Percentiles rank a stretch among this genome's conserved stretches.
phyloP scores from a whole-genome alignment of 192 early-diverging fungal genomes.

The Coemansia sp. region DNA sequence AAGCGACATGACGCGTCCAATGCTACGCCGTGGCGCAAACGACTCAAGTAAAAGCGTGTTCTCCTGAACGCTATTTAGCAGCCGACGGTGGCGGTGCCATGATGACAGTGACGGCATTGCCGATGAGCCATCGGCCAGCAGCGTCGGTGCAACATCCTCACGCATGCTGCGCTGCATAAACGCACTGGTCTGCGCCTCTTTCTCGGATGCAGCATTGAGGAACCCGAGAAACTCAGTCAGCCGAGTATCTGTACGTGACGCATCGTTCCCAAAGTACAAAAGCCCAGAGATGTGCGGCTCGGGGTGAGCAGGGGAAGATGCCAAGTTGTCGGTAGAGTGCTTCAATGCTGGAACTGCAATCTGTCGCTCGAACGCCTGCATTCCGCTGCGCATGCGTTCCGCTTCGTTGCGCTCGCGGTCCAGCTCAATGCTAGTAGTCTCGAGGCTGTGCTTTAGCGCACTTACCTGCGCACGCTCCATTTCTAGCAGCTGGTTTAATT shows the following conservation, averaged over 20 bases:
- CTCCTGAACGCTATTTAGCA: slow-evolving; percentile 38
- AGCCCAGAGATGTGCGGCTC: slow-evolving; percentile 32
- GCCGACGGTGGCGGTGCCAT: slow-evolving; percentile 39
- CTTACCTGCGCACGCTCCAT: slow-evolving; percentile 45
- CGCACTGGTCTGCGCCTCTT: slow-evolving; percentile 24
- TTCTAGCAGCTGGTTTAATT: slow-evolving; percentile 37
- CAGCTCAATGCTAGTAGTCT: slow-evolving; percentile 19
- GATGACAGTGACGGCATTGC: slow-evolving; percentile 29
- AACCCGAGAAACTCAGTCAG: slow-evolving; percentile 46
- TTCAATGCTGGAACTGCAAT: slow-evolving; percentile 2
- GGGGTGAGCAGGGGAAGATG: background rate
- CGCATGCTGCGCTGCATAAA: slow-evolving; percentile 52
- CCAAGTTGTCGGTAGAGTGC: slow-evolving; percentile 3
- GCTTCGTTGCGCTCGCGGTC: slow-evolving; percentile 29
- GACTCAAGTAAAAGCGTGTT: slow-evolving; percentile 43
- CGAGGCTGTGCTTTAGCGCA: slow-evolving; percentile 39
- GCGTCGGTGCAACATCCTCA: slow-evolving; percentile 45
- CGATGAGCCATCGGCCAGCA: slow-evolving; percentile 17
- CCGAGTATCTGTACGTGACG: slow-evolving; percentile 32
- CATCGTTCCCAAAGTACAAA: slow-evolving; percentile 42
- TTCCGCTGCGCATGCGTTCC: slow-evolving; percentile 20
- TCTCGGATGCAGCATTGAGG: slow-evolving; percentile 31
- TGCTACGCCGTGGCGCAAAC: slow-evolving; percentile 25
- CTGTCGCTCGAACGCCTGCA: slow-evolving; percentile 37
- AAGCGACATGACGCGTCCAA: slow-evolving; percentile 29